A percentile compares a stretch with the other conserved stretches of the same genome.
Evolutionary conservation across 2,329 filamentous ascomycete genomes (phyloP).

Genomic region (Penicillium sp.): DNA sequence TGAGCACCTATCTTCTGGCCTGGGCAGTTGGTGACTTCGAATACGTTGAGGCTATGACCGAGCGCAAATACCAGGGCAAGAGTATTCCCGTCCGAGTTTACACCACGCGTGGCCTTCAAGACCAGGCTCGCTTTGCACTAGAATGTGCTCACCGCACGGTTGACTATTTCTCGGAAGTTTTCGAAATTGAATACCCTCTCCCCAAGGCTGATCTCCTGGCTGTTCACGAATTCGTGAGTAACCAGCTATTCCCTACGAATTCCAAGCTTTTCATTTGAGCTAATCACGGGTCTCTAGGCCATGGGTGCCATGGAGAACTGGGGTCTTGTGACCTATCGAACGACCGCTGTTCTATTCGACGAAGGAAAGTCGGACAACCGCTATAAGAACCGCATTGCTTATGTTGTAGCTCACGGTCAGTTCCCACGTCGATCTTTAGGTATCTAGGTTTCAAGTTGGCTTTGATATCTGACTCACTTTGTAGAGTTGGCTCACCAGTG

Average conservation of each 20-base stretch:
- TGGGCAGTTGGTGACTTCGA: slow-evolving; percentile 98
- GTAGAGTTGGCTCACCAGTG: slow-evolving; percentile 88
- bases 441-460: background rate
- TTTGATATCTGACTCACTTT: background rate
- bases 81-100: slow-evolving; percentile 91
- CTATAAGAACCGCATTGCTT: slow-evolving; percentile 91
- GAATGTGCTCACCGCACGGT: slow-evolving; percentile 90
- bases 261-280: slow-evolving; percentile 20
- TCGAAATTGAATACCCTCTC: slow-evolving; percentile 86
- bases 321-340: slow-evolving; percentile 93
- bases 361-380: slow-evolving; percentile 84
- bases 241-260: slow-evolving; percentile 14
- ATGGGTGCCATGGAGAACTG: slow-evolving; percentile 90
- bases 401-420: slow-evolving; percentile 83
- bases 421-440: background rate
- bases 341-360: slow-evolving; percentile 94
- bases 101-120: slow-evolving; percentile 88
- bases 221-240: slow-evolving; percentile 83
- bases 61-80: slow-evolving; percentile 87
- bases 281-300: slow-evolving; percentile 43
- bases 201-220: slow-evolving; percentile 89
- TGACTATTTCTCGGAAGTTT: slow-evolving; percentile 93
- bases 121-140: slow-evolving; percentile 84
- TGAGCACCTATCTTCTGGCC: slow-evolving; percentile 85
- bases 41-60: slow-evolving; percentile 87